phyloP scores from a whole-genome alignment of 169 alveolate genomes.

The Cryptosporidium ryanae region DNA sequence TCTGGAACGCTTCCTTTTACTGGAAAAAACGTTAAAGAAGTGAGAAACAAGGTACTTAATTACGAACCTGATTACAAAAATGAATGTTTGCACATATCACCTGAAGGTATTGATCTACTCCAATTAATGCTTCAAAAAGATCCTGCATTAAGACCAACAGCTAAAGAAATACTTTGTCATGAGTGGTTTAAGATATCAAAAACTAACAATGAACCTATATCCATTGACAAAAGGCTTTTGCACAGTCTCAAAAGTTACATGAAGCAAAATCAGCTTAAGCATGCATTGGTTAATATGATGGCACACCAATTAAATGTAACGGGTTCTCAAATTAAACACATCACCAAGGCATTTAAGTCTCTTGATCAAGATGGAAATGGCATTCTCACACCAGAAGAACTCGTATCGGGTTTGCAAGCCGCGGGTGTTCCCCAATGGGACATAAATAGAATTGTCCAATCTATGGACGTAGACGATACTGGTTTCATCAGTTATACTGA shows the following conservation, averaged over 20 bases:
- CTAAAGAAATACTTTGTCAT: constrained; percentile 79
- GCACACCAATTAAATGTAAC: constrained; percentile 81
- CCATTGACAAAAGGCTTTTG: constrained; percentile 34
- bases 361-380: constrained; percentile 80
- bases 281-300: constrained; percentile 80
- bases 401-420: constrained; percentile 75
- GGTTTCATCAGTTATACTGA: constrained; percentile 83
- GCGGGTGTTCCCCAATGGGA: constrained; percentile 82
- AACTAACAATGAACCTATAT: constrained; percentile 40
- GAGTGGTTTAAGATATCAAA: constrained; percentile 82
- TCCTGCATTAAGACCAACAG: constrained; percentile 82
- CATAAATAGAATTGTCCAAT: constrained; percentile 78
- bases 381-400: constrained; percentile 76
- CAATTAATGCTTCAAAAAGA: constrained; percentile 82
- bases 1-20: constrained; percentile 92
- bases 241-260: constrained; percentile 77
- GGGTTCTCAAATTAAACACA: constrained; percentile 78
- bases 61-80: constrained; percentile 77
- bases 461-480: constrained; percentile 82
- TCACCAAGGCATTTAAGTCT: constrained; percentile 74
- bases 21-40: constrained; percentile 79
- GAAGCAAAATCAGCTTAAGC: constrained; percentile 79
- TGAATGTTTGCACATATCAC: constrained; percentile 83
- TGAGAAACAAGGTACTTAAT: constrained; percentile 57
- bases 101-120: constrained; percentile 81